phyloP scores from a whole-genome alignment of 1,284 basidiomycete species.

The Trichosporon sp. region DNA sequence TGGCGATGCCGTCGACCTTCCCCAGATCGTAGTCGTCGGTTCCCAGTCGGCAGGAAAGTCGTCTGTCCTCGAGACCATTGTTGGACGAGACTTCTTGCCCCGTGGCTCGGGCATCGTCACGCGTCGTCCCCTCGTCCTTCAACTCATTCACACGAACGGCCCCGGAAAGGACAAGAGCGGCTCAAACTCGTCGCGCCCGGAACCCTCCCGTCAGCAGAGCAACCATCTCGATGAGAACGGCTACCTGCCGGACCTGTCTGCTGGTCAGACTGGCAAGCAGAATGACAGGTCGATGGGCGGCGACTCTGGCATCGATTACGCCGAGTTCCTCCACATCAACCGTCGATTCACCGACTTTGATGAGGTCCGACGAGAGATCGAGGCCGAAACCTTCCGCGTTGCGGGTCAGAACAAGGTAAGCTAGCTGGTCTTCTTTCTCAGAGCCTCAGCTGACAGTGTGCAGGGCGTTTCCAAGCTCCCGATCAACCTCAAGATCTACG shows the following conservation, averaged over 20 bases:
- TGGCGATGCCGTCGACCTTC: slow-evolving; percentile 55
- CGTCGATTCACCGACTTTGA: slow-evolving; percentile 91
- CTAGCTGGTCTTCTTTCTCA: neutral
- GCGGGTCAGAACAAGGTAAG: slow-evolving; percentile 89
- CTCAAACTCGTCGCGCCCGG: neutral
- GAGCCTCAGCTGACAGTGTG: neutral
- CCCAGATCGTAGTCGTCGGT: slow-evolving; percentile 48
- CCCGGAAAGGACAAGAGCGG: neutral
- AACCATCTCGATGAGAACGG: slow-evolving; percentile 23
- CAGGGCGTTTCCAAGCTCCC: slow-evolving; percentile 88
- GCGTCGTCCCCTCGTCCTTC: slow-evolving; percentile 85
- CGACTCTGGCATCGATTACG: slow-evolving; percentile 68
- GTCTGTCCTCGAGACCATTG: slow-evolving; percentile 62
- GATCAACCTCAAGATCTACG: slow-evolving; percentile 90
- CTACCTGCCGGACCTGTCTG: slow-evolving; percentile 37
- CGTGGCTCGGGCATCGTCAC: slow-evolving; percentile 74
- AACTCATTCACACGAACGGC: slow-evolving; percentile 80
- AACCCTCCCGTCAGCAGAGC: neutral
- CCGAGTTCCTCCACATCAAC: slow-evolving; percentile 94
- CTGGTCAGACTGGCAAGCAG: slow-evolving; percentile 22
- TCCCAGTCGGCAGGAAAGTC: slow-evolving; percentile 55
- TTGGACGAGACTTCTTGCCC: slow-evolving; percentile 92
- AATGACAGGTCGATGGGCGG: slow-evolving; percentile 26
- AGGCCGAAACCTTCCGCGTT: slow-evolving; percentile 94
- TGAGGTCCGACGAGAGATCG: slow-evolving; percentile 93